These are phyloP conservation scores for Carallia pectinifolia DNA, from an alignment of 345 rosid genomes.

Conservation along the genomic window DNA sequence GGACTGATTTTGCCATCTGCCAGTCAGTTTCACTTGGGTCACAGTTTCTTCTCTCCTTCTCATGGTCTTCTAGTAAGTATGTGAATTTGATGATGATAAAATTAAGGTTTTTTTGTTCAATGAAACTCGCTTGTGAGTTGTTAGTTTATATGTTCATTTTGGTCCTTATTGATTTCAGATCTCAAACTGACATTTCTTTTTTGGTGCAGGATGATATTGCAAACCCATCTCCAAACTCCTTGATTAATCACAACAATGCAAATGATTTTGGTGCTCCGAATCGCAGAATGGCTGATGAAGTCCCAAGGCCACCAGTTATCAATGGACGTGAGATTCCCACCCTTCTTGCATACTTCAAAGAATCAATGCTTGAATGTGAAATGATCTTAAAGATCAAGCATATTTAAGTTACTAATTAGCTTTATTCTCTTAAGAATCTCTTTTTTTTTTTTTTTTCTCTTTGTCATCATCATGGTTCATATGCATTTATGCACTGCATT, in stretches of 20 bases:
- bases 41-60: constrained; percentile 59
- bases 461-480: neutral
- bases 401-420: too few species aligned
- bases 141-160: too few species aligned
- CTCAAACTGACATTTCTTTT: too few species aligned
- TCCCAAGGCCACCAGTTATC: constrained; percentile 65
- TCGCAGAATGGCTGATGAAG: constrained; percentile 51
- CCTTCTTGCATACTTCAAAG: neutral
- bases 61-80: constrained; percentile 60
- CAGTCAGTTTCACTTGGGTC: constrained; percentile 75
- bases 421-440: neutral
- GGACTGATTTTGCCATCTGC: constrained; percentile 61
- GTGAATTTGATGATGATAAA: neutral
- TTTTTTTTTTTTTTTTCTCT: neutral
- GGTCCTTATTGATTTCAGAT: too few species aligned
- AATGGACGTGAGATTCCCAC: constrained; percentile 69
- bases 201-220: constrained; percentile 76
- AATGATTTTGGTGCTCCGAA: constrained; percentile 53
- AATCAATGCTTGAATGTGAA: neutral
- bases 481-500: neutral
- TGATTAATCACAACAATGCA: constrained; percentile 16
- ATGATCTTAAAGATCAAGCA: too few species aligned
- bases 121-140: too few species aligned
- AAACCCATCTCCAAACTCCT: constrained; percentile 32
- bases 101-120: too few species aligned